Base-by-base conservation (phyloP, 495 filamentous ascomycete genomes). In the Neurospora sp. region DNA sequence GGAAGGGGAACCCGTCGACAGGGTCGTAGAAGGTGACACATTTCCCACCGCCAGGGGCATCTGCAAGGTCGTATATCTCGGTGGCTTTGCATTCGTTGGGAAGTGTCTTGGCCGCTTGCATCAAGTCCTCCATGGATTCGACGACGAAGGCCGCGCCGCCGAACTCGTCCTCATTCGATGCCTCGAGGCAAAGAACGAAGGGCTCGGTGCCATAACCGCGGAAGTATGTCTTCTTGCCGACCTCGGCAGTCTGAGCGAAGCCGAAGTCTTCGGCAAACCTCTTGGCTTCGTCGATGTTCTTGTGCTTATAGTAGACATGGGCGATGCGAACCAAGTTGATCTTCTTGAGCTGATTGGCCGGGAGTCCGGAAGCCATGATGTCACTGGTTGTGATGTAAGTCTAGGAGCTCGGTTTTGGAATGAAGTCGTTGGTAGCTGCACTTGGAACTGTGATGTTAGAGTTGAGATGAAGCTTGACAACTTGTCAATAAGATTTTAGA, bases 131-230 rank as follows among this genome's bases (percentile, higher is more conserved):
- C 72, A 86, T 82, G 12, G 84, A 85, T 70, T 89, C 87, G 59
- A 90, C 89, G 9, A 78, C 81, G 70, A 86, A 90, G 14, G 81
- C 83, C 0, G 82, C 82, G 5, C 89, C 88, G 2, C 87, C 83
- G 72, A 88, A 91, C 70, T 84, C 81, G 53, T 83, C 46, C 78
- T 85, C 84, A 38, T 82, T 79, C 0, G 84, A 82, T 65, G 85
- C 84, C 35, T 78, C 79, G 65, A 85, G 81, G 72, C 84, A 86
- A 40, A 88, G 81, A 8, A 89, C 79, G 74, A 87, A 90, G 18
- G 87, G 89, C 70, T 90, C 88, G n/a, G 79, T 79, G 10, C 89
- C 88, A 76, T 89, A 89, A 8, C 89, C 88, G 39, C 88, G 82
- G 79, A 83, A 90, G 81, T 86, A 90, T 12, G 88, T 85, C 70